Evolutionary conservation across 176 grass and related monocot genomes (phyloP).

Genomic region (Cenchrus fungigraminus): DNA sequence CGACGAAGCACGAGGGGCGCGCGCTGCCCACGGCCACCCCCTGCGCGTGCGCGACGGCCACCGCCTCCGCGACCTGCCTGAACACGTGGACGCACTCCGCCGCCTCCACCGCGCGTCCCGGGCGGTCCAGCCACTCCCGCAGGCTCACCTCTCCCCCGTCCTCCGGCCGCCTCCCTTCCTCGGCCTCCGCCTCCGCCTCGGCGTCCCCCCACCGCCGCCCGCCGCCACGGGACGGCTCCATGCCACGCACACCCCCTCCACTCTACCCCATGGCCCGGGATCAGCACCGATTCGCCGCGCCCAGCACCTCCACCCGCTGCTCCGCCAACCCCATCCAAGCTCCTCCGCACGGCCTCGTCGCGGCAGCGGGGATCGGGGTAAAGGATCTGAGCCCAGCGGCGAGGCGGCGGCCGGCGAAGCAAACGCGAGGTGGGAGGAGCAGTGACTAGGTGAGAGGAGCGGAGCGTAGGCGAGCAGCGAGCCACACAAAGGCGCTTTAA

Average conservation of each 20-base stretch:
- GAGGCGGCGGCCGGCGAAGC: neutral
- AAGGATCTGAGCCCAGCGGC: constrained; percentile 53
- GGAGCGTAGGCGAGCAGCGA: constrained; percentile 54
- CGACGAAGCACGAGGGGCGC: constrained; percentile 90
- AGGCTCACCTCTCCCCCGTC: constrained; percentile 74
- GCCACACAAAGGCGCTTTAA: constrained; percentile 84
- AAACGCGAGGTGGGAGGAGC: neutral
- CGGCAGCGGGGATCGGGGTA: constrained; percentile 36
- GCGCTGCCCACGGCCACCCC: constrained; percentile 83
- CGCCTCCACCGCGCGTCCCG: constrained; percentile 64
- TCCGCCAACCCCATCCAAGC: constrained; percentile 36
- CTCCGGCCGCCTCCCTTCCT: constrained; percentile 32
- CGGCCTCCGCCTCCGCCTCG: constrained; percentile 21
- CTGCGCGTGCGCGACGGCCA: constrained; percentile 83
- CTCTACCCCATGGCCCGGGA: constrained; percentile 61
- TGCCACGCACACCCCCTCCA: constrained; percentile 20
- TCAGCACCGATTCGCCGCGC: constrained; percentile 34
- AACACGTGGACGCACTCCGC: constrained; percentile 94
- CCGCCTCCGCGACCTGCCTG: constrained; percentile 83
- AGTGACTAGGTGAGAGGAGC: constrained; percentile 43
- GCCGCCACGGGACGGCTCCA: constrained; percentile 46
- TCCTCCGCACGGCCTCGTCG: neutral
- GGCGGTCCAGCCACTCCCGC: constrained; percentile 82
- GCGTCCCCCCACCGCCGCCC: constrained; percentile 30
- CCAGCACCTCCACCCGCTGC: constrained; percentile 3